Evolutionary conservation across 352 stramenopile species (phyloP).

Genomic region (Globisporangium rhizosaccharum): DNA sequence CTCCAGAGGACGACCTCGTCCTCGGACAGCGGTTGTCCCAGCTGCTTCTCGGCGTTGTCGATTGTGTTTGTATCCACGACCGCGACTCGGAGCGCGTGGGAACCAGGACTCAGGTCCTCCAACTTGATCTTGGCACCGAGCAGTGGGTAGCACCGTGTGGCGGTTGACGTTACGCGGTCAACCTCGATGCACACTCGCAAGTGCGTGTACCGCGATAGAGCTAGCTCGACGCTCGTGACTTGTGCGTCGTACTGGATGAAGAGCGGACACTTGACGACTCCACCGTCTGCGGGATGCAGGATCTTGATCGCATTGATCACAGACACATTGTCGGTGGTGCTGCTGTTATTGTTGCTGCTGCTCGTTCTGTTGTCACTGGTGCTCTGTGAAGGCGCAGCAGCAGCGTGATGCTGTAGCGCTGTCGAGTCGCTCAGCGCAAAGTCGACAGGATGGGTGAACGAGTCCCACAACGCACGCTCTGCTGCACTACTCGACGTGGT

Average conservation of each 20-base stretch:
- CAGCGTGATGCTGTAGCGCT: too few species aligned
- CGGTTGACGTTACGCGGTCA: neutral
- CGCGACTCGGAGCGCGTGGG: conserved; percentile 4
- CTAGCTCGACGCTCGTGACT: neutral
- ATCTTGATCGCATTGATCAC: neutral
- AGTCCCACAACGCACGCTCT: too few species aligned
- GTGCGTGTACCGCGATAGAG: neutral
- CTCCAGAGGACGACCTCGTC: neutral
- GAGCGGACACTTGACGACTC: neutral
- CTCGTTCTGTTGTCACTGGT: neutral
- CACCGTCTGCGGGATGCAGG: neutral
- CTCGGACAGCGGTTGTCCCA: neutral
- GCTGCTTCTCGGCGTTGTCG: neutral
- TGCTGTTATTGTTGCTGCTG: neutral
- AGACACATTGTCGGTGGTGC: neutral
- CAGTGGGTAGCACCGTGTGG: conserved; percentile 1
- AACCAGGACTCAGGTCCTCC: neutral
- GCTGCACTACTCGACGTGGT: too few species aligned
- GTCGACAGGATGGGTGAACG: too few species aligned
- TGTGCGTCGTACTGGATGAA: neutral
- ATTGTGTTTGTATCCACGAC: neutral
- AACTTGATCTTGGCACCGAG: neutral
- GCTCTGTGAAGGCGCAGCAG: too few species aligned
- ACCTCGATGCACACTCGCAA: conserved; percentile 1
- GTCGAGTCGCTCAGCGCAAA: too few species aligned